phyloP scores from a whole-genome alignment of 306 rosid genomes.

The Arachis stenosperma region DNA sequence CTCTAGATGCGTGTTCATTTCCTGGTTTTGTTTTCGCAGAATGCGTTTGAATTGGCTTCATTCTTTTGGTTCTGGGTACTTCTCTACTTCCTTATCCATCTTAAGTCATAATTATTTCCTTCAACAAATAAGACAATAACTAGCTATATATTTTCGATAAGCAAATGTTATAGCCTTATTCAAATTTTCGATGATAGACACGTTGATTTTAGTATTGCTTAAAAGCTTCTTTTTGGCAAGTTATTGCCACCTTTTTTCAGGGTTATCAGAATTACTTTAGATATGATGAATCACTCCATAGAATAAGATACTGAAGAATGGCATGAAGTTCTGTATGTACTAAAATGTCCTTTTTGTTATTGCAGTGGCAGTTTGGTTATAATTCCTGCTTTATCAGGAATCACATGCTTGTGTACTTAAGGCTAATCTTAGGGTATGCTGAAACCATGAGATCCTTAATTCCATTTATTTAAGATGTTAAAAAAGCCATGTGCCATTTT shows the following conservation, averaged over 20 bases:
- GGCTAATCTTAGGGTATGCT: conserved; percentile 93
- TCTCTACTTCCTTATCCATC: conserved; percentile 48
- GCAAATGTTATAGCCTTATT: neutral
- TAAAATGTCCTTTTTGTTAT: conserved; percentile 34
- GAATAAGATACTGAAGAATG: conserved; percentile 2
- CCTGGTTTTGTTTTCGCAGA: conserved; percentile 55
- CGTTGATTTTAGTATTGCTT: too few species aligned
- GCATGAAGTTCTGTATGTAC: conserved; percentile 5
- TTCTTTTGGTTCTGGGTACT: conserved; percentile 99
- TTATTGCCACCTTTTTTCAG: neutral
- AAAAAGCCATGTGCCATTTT: conserved; percentile 27
- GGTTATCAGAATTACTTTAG: neutral
- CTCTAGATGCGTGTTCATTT: conserved; percentile 22
- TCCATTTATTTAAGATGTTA: neutral
- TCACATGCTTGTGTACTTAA: conserved; percentile 71
- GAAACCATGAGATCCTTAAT: conserved; percentile 21
- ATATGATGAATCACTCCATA: conserved; percentile 1
- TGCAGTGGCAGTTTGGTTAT: conserved; percentile 98
- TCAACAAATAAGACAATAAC: conserved; percentile 9
- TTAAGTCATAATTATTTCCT: conserved; percentile 25
- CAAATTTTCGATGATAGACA: neutral
- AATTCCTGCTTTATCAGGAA: conserved; percentile 81
- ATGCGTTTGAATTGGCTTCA: conserved; percentile 95
- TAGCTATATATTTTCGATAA: neutral
- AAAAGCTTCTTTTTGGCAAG: neutral